Evolutionary conservation across 371 early-diverging fungal species (phyloP), one percentile per base, ranked within the genome.

Genomic region (Gilbertella persicaria): DNA sequence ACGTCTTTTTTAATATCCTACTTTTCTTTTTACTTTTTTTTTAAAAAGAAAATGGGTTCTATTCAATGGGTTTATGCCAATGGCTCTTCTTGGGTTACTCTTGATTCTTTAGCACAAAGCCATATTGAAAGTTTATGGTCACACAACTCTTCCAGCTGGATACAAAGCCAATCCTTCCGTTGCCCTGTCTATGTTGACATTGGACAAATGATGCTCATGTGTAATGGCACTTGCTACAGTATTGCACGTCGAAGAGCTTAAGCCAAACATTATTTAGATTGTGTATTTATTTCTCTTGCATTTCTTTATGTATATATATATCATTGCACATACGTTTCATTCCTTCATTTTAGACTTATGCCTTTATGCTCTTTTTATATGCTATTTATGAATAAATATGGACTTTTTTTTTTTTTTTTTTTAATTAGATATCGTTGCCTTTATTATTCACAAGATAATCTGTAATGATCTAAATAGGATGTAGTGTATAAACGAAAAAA

Each of bases 41-140:
- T 36, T n/a, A n/a, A n/a, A n/a, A n/a, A n/a, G n/a, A 52, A 20
- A 30, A 58, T 58, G 58, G 24, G 41, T 46, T 19, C 51, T 26
- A 24, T 40, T 35, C 52, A 58, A 58, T 58, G 58, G 58, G 51
- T 51, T 46, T 58, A 51, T 29, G 58, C 58, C 41, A 51, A 58
- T 33, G 58, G 58, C n/a, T 51, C 38, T 20, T 41, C 17, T 29
- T 58, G 58, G 58, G 44, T 58, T 33, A 45, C 52, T 24, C 46
- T 58, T 17, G 58, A 58, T 8, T 19, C 45, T 23, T 9, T 40
- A 12, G 45, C 58, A 26, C 58, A 58, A 51, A 43, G 33, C 9
- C 52, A 58, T 25, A 51, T 58, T 16, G 58, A 58, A 46, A 58
- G 45, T 9, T 21, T 58, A 51, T 58, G 58, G 58, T 40, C 45